Base-by-base conservation (phyloP, 495 filamentous ascomycete genomes). In the Parachaetomium inaequale region DNA sequence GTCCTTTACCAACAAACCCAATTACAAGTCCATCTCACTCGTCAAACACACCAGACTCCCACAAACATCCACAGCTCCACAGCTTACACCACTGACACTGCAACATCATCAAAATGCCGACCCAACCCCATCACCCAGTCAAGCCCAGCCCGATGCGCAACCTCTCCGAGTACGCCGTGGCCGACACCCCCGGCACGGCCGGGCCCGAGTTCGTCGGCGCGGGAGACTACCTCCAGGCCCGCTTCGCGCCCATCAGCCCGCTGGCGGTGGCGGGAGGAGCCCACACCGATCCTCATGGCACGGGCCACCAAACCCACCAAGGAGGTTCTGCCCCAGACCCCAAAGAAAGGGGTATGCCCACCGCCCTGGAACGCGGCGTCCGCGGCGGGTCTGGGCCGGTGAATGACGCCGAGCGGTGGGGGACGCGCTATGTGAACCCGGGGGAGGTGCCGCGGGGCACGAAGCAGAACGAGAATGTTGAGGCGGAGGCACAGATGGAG, bases 401-500 rank as follows among this genome's bases (percentile, higher is more conserved):
- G 45, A 17, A 71, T 70, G 36, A 57, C 0, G 26, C 53, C 3
- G 65, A 68, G 59, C 58, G 55, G 25, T 40, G 36, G 17, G 66
- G 56, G 51, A 65, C 64, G 23, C 53, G 50, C 0, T 66, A 46
- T 45, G 36, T 55, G 7, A 34, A 8, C 32, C 23, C 34, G 19
- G 40, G 36, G 25, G 32, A 45, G 43, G 17, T n/a, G 36, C 11
- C 32, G 10, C 19, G 34, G 36, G 6, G 11, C 3, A 59, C 71
- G 76, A 36, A 56, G 25, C 64, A 67, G 32, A 66, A 64, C 12
- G 58, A 69, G 7, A 76, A 79, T 57, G 63, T 71, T 1, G 82
- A 85, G 19, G 81, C 81, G 11, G 54, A 49, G 40, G 6, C 73
- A 78, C 21, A 74, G 62, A 84, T 87, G 77, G 74, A 78, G 26